A percentile compares a stretch with the other conserved stretches of the same genome.
Conservation (phyloP, 108 stramenopile species). For the Chaetoceros tenuissimus region DNA sequence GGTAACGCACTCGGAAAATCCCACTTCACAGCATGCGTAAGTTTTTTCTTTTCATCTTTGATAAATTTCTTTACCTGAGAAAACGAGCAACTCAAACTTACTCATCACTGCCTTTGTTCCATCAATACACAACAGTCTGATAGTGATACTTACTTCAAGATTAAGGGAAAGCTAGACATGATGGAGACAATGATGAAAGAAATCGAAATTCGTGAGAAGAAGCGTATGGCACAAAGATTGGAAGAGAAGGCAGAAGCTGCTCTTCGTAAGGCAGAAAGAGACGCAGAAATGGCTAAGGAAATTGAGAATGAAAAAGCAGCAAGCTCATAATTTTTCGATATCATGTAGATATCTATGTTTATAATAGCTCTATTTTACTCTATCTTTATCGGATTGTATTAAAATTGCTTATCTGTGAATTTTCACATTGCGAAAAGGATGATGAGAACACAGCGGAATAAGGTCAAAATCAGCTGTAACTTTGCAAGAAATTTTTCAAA, state of each 20-base stretch:
- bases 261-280: slow-evolving; percentile 67
- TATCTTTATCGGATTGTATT: too few relatives aligned
- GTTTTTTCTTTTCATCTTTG: slow-evolving; percentile 19
- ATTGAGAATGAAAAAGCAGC: slow-evolving; percentile 36
- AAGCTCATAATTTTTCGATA: slow-evolving; percentile 8
- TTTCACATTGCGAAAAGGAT: too few relatives aligned
- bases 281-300: slow-evolving; percentile 54
- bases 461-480: too few relatives aligned
- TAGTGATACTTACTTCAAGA: slow-evolving; percentile 71
- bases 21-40: slow-evolving; percentile 81
- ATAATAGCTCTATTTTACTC: too few relatives aligned
- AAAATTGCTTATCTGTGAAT: too few relatives aligned
- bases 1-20: slow-evolving; percentile 62
- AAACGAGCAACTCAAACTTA: not conserved
- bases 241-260: slow-evolving; percentile 89
- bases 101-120: slow-evolving; percentile 6
- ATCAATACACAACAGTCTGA: slow-evolving; percentile 44
- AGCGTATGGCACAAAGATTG: slow-evolving; percentile 91
- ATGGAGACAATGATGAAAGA: slow-evolving; percentile 98
- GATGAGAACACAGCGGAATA: too few relatives aligned
- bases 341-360: slow-evolving; percentile 12
- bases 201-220: slow-evolving; percentile 97
- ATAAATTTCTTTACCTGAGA: not conserved
- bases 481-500: too few relatives aligned
- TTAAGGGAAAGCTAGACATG: slow-evolving; percentile 87